A percentile compares a stretch with the other conserved stretches of the same genome.
Conservation (phyloP, 1,284 basidiomycete genomes). For the Ganoderma resinaceum region DNA sequence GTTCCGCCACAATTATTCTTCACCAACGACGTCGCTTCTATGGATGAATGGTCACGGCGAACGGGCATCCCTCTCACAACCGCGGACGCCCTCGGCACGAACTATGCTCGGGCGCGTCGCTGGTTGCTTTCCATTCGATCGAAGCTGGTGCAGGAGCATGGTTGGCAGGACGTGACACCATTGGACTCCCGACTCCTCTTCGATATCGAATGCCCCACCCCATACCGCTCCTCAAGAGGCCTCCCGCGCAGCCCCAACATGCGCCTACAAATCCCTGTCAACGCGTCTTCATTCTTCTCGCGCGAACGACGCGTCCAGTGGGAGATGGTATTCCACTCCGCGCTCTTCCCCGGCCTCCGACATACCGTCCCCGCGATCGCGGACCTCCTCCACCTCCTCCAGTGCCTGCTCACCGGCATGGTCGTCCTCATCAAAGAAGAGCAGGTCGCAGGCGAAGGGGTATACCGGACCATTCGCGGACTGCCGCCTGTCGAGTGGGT, state of each 20-base stretch:
- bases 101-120: conserved; percentile 79
- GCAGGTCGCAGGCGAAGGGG: conserved; percentile 61
- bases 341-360: conserved; percentile 79
- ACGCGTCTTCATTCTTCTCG: conserved; percentile 84
- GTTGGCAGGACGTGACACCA: conserved; percentile 68
- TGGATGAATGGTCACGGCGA: conserved; percentile 81
- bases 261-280: conserved; percentile 72
- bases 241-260: conserved; percentile 78
- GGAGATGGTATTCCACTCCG: conserved; percentile 88
- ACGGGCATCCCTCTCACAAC: conserved; percentile 81
- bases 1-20: conserved; percentile 67
- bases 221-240: conserved; percentile 75
- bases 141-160: conserved; percentile 68
- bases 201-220: conserved; percentile 76
- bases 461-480: conserved; percentile 76
- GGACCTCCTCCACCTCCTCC: conserved; percentile 78
- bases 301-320: conserved; percentile 83
- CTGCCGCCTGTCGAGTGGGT: conserved; percentile 81
- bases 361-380: conserved; percentile 79
- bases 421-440: conserved; percentile 81
- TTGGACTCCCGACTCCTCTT: conserved; percentile 76
- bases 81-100: conserved; percentile 78
- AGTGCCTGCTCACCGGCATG: conserved; percentile 82
- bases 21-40: conserved; percentile 76
- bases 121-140: conserved; percentile 69